Evolutionary conservation across 495 filamentous ascomycete genomes (phyloP).

Genomic region (Trichoderma parareesei): DNA sequence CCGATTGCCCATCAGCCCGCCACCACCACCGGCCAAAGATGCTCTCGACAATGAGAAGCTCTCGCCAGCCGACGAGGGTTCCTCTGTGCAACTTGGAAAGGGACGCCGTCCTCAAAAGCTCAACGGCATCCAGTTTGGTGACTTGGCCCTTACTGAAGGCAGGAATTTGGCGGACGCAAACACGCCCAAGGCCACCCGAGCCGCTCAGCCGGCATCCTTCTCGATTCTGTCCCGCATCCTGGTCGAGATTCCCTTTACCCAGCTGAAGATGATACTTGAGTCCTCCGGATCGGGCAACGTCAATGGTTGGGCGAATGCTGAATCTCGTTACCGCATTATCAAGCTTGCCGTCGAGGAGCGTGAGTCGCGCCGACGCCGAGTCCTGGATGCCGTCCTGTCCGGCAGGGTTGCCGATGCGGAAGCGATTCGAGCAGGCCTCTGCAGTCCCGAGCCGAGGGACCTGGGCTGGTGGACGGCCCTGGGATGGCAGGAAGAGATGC

Average conservation of each 20-base stretch:
- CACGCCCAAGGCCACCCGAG: not conserved
- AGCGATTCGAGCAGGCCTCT: constrained; percentile 22
- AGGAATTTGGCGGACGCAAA: constrained; percentile 11
- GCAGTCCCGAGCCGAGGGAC: constrained; percentile 18
- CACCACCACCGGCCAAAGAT: constrained; percentile 14
- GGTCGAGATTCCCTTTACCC: constrained; percentile 53
- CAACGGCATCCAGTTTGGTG: constrained; percentile 58
- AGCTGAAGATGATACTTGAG: constrained; percentile 50
- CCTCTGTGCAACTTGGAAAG: constrained; percentile 16
- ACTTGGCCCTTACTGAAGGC: constrained; percentile 40
- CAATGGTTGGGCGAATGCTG: constrained; percentile 35
- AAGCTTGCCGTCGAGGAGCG: constrained; percentile 50
- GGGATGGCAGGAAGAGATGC: constrained; percentile 37
- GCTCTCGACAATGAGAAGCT: constrained; percentile 5
- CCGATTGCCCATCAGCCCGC: constrained; percentile 27
- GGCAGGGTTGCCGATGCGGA: constrained; percentile 20
- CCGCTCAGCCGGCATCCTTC: constrained; percentile 9
- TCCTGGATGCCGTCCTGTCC: constrained; percentile 25
- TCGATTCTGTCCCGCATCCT: constrained; percentile 51
- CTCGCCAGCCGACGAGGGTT: constrained; percentile 18
- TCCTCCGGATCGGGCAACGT: constrained; percentile 36
- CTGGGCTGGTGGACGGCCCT: constrained; percentile 23
- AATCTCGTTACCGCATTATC: constrained; percentile 36
- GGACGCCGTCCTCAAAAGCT: constrained; percentile 39
- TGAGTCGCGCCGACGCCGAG: constrained; percentile 38